These are phyloP conservation scores for Myxozyma udenii DNA, from an alignment of 805 yeast species.

Conservation along the genomic window DNA sequence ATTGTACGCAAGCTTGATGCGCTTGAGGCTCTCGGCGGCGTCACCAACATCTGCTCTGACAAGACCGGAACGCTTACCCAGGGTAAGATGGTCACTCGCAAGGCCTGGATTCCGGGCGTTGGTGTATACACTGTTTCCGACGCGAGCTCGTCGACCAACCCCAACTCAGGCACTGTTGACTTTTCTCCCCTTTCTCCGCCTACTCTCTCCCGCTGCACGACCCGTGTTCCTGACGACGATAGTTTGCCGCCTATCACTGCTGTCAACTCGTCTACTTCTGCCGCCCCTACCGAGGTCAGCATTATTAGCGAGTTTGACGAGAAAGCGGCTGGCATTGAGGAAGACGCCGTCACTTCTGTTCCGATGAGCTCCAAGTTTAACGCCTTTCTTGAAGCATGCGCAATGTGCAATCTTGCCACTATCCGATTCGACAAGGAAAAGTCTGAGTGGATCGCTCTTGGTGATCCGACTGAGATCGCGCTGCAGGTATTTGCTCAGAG, in stretches of 20 bases:
- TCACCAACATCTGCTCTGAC: slow-evolving; percentile 76
- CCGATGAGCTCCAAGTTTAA: slow-evolving; percentile 4
- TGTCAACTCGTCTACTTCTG: slow-evolving; percentile 11
- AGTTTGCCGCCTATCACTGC: slow-evolving; percentile 25
- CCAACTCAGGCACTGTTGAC: slow-evolving; percentile 51
- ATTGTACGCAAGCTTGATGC: slow-evolving; percentile 76
- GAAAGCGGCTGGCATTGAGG: background rate
- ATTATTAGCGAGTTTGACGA: background rate
- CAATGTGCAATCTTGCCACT: slow-evolving; percentile 76
- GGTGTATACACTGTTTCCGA: slow-evolving; percentile 57
- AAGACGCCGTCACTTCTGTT: background rate
- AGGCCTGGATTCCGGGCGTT: slow-evolving; percentile 62
- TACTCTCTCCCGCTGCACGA: background rate
- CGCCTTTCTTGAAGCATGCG: slow-evolving; percentile 61
- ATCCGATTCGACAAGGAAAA: slow-evolving; percentile 50
- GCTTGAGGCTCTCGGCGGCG: slow-evolving; percentile 73
- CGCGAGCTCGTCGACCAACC: slow-evolving; percentile 61
- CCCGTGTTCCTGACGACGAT: slow-evolving; percentile 1
- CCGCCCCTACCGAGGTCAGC: background rate
- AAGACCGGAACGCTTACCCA: slow-evolving; percentile 80
- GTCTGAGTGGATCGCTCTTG: slow-evolving; percentile 71
- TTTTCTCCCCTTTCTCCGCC: background rate
- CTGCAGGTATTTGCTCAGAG: slow-evolving; percentile 73
- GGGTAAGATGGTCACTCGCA: slow-evolving; percentile 72
- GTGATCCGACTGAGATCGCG: slow-evolving; percentile 89